Conservation (phyloP, 164 flowering plant genomes). For the Vitis rotundifolia region DNA sequence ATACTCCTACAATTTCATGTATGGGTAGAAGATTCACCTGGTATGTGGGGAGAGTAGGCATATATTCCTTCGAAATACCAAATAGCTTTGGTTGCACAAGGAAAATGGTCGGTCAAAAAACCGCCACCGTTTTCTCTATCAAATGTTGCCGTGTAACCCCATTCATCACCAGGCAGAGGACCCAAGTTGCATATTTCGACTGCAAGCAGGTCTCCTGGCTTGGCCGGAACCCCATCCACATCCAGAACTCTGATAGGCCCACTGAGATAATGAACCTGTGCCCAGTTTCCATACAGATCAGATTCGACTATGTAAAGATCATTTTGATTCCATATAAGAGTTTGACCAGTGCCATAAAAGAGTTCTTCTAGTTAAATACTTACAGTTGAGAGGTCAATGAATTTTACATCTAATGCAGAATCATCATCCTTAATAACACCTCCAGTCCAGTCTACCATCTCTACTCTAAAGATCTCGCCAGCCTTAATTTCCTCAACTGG, state of each 20-base stretch:
- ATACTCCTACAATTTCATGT: neutral
- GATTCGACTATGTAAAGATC: too few species aligned
- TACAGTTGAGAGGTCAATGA: slow-evolving; percentile 69
- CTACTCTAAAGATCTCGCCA: slow-evolving; percentile 66
- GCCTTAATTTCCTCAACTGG: slow-evolving; percentile 61
- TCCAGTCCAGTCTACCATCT: slow-evolving; percentile 89
- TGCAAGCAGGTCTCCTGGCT: slow-evolving; percentile 90
- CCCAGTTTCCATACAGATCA: neutral
- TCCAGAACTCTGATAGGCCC: slow-evolving; percentile 85
- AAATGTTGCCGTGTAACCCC: slow-evolving; percentile 88
- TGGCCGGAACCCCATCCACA: slow-evolving; percentile 67
- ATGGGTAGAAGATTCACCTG: slow-evolving; percentile 45
- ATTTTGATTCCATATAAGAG: too few species aligned
- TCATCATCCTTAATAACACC: slow-evolving; percentile 58
- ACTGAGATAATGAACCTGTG: slow-evolving; percentile 85
- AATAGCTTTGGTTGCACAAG: slow-evolving; percentile 91
- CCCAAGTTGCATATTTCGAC: slow-evolving; percentile 94
- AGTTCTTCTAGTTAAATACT: slow-evolving; percentile 23
- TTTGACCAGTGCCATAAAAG: too few species aligned
- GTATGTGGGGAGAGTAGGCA: slow-evolving; percentile 92
- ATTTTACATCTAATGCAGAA: slow-evolving; percentile 64
- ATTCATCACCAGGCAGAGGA: slow-evolving; percentile 94
- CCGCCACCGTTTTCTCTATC: slow-evolving; percentile 99
- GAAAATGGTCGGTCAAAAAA: slow-evolving; percentile 92
- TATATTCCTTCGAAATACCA: slow-evolving; percentile 99